Base-by-base conservation (phyloP, 2,329 filamentous ascomycete genomes). In the Knoxdaviesia proteae region DNA sequence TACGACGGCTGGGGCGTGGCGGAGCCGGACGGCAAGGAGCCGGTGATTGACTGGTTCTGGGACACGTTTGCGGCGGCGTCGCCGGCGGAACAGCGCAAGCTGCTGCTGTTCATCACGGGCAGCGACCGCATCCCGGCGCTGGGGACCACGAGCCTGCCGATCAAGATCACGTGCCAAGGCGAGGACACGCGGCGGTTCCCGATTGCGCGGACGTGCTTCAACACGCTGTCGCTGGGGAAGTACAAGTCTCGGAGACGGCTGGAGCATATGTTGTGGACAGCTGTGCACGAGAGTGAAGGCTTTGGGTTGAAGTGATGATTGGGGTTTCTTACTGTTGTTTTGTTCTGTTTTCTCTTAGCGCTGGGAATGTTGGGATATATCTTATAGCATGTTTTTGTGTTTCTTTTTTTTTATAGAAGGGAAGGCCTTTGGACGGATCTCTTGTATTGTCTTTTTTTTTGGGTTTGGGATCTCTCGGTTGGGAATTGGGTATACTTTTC, bases 71-170 rank as follows among this genome's bases (percentile, higher is more conserved):
- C 74, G 48, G 63, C 65, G 34, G 77, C 82, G 0, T 60, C 64
- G 0, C 69, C 81, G 0, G 60, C 64, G 37, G 73, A 82, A 46
- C 87, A 94, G 58, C 70, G 84, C 33, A 81, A 78, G 55, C 63
- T 94, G 39, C 62, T 94, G 5, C 75, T 78, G 4, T 94, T 94
- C 54, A 80, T 94, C 49, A 94, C 87, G 0, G 84, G 86, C 7
- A 90, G 82, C 50, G 87, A 94, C 56, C 74, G 87, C 29, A 87
- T 94, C 44, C 87, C 87, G 0, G 86, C 87, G 5, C 86, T 84
- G 62, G 87, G 87, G 1, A 77, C 84, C 4, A 77, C 83, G 6
- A 84, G 79, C 49, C 64, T 94, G 42, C 69, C 77, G 6, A 82
- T 94, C 48, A 77, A 79, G 49, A 64, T 94, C 42, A 69, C 73